Evolutionary conservation across 805 yeast genomes (phyloP).

Genomic region (Yarrowia deformans): DNA sequence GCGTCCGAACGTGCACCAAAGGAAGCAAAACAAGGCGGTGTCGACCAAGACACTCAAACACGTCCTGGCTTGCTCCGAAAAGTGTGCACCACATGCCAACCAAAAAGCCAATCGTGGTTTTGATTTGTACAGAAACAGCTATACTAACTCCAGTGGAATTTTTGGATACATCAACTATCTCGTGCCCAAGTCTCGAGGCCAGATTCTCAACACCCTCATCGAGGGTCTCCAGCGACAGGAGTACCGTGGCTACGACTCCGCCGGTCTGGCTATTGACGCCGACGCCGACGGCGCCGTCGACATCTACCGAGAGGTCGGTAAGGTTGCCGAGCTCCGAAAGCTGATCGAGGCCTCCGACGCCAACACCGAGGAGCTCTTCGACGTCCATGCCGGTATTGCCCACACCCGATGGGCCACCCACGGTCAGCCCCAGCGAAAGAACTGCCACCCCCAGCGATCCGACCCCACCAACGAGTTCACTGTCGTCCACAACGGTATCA

Average conservation of each 20-base stretch:
- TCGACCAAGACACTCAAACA: not conserved
- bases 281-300: slow-evolving; percentile 73
- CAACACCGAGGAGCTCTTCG: slow-evolving; percentile 65
- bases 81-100: slow-evolving; percentile 11
- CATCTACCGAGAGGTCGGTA: slow-evolving; percentile 87
- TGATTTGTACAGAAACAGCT: not conserved
- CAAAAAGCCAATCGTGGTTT: slow-evolving; percentile 8
- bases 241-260: slow-evolving; percentile 97
- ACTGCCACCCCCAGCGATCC: slow-evolving; percentile 97
- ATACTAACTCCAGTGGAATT: slow-evolving; percentile 71
- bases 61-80: slow-evolving; percentile 7
- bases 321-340: slow-evolving; percentile 81
- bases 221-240: slow-evolving; percentile 81
- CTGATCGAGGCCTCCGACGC: slow-evolving; percentile 58
- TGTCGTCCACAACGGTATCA: slow-evolving; percentile 97
- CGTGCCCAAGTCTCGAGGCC: slow-evolving; percentile 91
- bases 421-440: slow-evolving; percentile 83
- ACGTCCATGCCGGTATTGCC: slow-evolving; percentile 93
- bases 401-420: slow-evolving; percentile 99
- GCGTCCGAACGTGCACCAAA: not conserved
- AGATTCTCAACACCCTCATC: slow-evolving; percentile 84
- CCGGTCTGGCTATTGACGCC: slow-evolving; percentile 96
- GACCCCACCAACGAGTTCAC: slow-evolving; percentile 84
- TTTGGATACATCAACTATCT: slow-evolving; percentile 97
- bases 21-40: not conserved